Evolutionary conservation across 2,329 filamentous ascomycete genomes (phyloP).

Genomic region (Xylariaceae sp.): DNA sequence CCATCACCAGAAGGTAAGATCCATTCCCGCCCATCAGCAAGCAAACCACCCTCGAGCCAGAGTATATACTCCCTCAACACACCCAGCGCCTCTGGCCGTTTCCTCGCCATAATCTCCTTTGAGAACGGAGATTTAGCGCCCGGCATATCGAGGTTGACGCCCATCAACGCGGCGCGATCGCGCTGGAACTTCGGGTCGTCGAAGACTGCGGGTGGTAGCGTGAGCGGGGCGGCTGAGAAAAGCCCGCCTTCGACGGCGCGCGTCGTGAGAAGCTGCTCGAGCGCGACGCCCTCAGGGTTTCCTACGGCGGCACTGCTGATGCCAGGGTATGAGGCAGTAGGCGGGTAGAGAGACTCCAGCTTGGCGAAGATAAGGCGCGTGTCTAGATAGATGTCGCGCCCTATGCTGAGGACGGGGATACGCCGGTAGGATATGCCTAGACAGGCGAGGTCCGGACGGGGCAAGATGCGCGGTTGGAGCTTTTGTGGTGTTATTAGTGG

Average conservation of each 20-base stretch:
- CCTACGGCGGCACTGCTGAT: conserved; percentile 16
- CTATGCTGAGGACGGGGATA: conserved; percentile 65
- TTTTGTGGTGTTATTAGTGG: conserved; percentile 27
- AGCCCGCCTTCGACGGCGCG: conserved; percentile 55
- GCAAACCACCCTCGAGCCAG: conserved; percentile 57
- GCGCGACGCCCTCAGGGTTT: conserved; percentile 36
- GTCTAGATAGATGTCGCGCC: conserved; percentile 65
- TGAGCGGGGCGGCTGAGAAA: conserved; percentile 48
- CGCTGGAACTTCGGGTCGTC: conserved; percentile 55
- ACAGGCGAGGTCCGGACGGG: conserved; percentile 58
- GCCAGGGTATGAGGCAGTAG: conserved; percentile 33
- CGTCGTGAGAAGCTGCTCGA: conserved; percentile 53
- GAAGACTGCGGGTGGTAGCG: conserved; percentile 55
- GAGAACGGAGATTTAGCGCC: conserved; percentile 19
- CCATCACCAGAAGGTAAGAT: conserved; percentile 35
- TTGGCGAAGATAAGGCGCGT: conserved; percentile 63
- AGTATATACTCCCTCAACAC: conserved; percentile 52
- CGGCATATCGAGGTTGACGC: conserved; percentile 12
- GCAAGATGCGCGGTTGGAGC: conserved; percentile 63
- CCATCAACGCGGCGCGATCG: conserved; percentile 47
- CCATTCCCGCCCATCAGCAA: conserved; percentile 66
- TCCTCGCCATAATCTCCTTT: conserved; percentile 22
- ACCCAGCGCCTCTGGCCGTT: conserved; percentile 51
- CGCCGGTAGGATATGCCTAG: conserved; percentile 65
- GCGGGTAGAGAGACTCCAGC: conserved; percentile 55